Conservation (phyloP, 495 filamentous ascomycete genomes). For the Xylaria castorea region DNA sequence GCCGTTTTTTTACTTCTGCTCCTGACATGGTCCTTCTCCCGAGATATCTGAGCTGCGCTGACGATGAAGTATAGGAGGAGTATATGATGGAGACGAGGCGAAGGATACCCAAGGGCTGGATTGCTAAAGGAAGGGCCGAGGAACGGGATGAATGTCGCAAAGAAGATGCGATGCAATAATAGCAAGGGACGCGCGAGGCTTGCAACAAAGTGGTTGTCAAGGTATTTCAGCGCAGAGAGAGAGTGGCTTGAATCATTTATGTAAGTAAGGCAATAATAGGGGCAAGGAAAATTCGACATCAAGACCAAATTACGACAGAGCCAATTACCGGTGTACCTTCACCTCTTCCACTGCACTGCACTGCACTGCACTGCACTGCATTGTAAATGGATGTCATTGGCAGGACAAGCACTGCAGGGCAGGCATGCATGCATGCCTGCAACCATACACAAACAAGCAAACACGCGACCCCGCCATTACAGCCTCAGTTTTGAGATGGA, state of each 20-base stretch:
- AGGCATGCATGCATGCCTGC: not conserved
- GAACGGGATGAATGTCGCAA: too few species aligned
- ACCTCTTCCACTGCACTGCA: not conserved
- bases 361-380: not conserved
- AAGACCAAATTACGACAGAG: not conserved
- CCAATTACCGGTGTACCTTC: not conserved
- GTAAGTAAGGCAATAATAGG: not conserved
- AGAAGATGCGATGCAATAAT: too few species aligned
- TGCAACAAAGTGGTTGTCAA: not conserved
- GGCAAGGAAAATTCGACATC: not conserved
- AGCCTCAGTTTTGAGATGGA: not conserved
- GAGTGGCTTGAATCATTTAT: slow-evolving; percentile 6
- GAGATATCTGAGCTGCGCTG: not conserved
- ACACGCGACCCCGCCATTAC: not conserved
- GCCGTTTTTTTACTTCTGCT: slow-evolving; percentile 7
- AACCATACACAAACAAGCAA: not conserved
- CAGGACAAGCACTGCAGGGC: not conserved
- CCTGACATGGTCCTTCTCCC: not conserved
- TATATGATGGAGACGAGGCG: not conserved
- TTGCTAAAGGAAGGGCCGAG: too few species aligned
- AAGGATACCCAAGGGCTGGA: not conserved
- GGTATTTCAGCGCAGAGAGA: slow-evolving; percentile 1
- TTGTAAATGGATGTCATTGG: not conserved
- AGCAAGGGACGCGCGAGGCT: not conserved
- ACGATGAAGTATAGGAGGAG: not conserved